Evolutionary conservation across 1,139 yeast species (phyloP).

Genomic region (Hyphopichia burtonii): DNA sequence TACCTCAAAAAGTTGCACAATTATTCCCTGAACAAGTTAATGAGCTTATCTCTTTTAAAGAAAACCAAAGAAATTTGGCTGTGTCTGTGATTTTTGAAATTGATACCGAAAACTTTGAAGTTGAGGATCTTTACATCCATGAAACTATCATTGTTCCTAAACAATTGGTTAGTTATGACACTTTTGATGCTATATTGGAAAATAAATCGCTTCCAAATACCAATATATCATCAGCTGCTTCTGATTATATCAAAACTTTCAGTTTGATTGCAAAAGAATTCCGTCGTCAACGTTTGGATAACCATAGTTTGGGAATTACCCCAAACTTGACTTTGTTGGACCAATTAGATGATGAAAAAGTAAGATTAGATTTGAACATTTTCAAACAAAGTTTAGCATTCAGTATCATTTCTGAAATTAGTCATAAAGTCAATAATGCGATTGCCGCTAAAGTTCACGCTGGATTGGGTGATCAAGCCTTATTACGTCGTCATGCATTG

Average conservation of each 20-base stretch:
- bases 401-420: conserved; percentile 69
- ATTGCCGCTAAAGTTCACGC: conserved; percentile 82
- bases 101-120: conserved; percentile 69
- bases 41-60: conserved; percentile 59
- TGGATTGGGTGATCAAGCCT: conserved; percentile 73
- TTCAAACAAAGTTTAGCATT: conserved; percentile 62
- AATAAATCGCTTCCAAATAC: conserved; percentile 22
- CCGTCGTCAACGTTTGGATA: conserved; percentile 67
- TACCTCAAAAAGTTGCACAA: conserved; percentile 75
- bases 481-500: conserved; percentile 82
- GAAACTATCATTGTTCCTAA: conserved; percentile 70
- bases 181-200: conserved; percentile 50
- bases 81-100: conserved; percentile 82
- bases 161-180: conserved; percentile 49
- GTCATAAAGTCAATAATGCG: conserved; percentile 79
- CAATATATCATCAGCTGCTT: conserved; percentile 55
- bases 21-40: conserved; percentile 70
- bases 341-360: conserved; percentile 83
- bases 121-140: conserved; percentile 75
- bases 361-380: conserved; percentile 67
- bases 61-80: conserved; percentile 62
- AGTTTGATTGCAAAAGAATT: conserved; percentile 68
- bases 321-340: conserved; percentile 71
- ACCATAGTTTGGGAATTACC: conserved; percentile 44
- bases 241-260: conserved; percentile 65